Evolutionary conservation across 23 red algal genomes (phyloP).

Genomic region (Agarophyton chilense): DNA sequence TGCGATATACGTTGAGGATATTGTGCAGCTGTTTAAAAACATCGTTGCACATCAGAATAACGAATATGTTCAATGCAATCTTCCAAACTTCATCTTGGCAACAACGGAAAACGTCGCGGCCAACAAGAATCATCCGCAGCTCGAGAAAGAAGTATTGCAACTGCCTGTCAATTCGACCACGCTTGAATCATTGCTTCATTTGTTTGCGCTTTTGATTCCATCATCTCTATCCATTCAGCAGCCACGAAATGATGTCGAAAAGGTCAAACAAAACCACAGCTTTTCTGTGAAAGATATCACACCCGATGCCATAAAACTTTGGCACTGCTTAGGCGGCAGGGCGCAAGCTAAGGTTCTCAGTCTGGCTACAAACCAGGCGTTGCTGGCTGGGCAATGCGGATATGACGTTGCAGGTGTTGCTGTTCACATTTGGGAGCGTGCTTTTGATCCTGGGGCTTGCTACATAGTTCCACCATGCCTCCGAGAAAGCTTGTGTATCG

Average conservation of each 20-base stretch:
- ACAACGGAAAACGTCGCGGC: neutral
- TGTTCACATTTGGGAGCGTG: constrained; percentile 28
- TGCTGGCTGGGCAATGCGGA: constrained; percentile 26
- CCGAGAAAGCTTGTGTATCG: neutral
- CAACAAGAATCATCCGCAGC: neutral
- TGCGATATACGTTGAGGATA: constrained; percentile 36
- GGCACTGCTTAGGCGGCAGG: constrained; percentile 22
- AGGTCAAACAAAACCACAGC: neutral
- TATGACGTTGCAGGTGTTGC: constrained; percentile 17
- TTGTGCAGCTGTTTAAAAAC: neutral
- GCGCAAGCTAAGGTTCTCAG: constrained; percentile 13
- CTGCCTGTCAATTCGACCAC: constrained; percentile 14
- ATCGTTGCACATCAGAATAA: neutral
- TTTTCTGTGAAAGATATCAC: neutral
- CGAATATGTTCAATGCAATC: neutral
- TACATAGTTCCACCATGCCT: constrained; percentile 6
- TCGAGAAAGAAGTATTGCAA: neutral
- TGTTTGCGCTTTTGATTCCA: constrained; percentile 55
- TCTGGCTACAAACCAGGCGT: constrained; percentile 15
- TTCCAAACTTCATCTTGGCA: constrained; percentile 1
- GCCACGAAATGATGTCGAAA: no score
- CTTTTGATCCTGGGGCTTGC: constrained; percentile 25
- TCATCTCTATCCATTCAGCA: neutral
- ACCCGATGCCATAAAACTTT: constrained; percentile 24
- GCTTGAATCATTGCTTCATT: constrained; percentile 11